Conservation (phyloP, 1,139 yeast genomes). For the Sugiyamaella novakii region DNA sequence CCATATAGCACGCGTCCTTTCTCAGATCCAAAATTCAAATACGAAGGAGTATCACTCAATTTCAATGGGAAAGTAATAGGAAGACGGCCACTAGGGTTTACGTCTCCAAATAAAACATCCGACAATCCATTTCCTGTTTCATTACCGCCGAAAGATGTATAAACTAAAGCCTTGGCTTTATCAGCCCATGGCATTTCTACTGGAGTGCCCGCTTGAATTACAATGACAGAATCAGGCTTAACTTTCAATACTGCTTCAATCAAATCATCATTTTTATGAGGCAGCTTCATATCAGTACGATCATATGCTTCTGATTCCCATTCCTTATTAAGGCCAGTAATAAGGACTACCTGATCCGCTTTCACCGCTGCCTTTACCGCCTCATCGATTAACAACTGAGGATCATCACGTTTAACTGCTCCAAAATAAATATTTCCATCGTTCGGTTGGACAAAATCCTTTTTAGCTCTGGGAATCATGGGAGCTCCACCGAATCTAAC, state of each 20-base stretch:
- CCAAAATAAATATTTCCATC: conserved; percentile 15
- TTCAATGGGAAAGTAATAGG: conserved; percentile 60
- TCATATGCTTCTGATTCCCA: conserved; percentile 59
- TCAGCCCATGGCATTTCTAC: conserved; percentile 61
- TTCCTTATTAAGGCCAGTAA: conserved; percentile 51
- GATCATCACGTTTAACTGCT: conserved; percentile 10
- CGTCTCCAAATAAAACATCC: conserved; percentile 62
- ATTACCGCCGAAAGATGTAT: conserved; percentile 54
- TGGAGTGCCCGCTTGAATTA: conserved; percentile 65
- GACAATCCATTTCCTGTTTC: conserved; percentile 57
- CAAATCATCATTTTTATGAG: conserved; percentile 54
- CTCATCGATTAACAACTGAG: conserved; percentile 33
- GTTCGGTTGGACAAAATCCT: conserved; percentile 9
- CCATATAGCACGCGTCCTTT: conserved; percentile 60
- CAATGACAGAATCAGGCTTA: conserved; percentile 55
- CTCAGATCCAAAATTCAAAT: conserved; percentile 47
- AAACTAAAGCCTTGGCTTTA: conserved; percentile 52
- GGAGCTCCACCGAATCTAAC: conserved; percentile 45
- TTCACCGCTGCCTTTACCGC: conserved; percentile 50
- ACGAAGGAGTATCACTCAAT: conserved; percentile 53
- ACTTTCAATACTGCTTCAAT: conserved; percentile 51
- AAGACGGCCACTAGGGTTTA: conserved; percentile 63
- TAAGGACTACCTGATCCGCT: conserved; percentile 52
- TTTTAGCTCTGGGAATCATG: conserved; percentile 14
- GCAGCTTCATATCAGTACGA: conserved; percentile 49